Evolutionary conservation across 1,139 yeast genomes (phyloP).

Genomic region (Pichia sp.): DNA sequence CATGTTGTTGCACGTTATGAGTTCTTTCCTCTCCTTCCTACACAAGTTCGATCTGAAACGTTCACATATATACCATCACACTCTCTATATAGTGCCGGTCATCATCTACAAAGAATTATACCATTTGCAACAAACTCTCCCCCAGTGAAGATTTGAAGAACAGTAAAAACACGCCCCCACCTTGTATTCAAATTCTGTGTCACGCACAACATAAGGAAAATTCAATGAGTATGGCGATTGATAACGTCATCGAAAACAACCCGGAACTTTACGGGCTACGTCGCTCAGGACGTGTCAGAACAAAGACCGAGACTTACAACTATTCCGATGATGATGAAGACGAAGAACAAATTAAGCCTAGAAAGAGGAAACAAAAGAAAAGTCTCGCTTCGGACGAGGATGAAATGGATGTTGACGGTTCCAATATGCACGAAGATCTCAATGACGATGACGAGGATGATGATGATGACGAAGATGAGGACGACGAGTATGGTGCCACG

Average conservation of each 20-base stretch:
- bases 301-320: conserved; percentile 18
- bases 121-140: too few species aligned
- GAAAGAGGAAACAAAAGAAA: conserved; percentile 23
- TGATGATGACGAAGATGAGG: conserved; percentile 30
- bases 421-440: conserved; percentile 15
- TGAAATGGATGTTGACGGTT: conserved; percentile 19
- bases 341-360: conserved; percentile 18
- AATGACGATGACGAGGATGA: conserved; percentile 27
- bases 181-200: neutral
- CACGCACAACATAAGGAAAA: too few species aligned
- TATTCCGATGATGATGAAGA: conserved; percentile 23
- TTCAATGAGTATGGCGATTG: conserved; percentile 15
- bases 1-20: too few species aligned
- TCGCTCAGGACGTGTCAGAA: conserved; percentile 71
- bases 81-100: too few species aligned
- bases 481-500: conserved; percentile 15
- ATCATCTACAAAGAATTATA: too few species aligned
- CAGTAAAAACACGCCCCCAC: too few species aligned
- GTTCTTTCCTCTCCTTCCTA: too few species aligned
- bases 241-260: conserved; percentile 45
- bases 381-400: conserved; percentile 17
- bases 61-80: too few species aligned
- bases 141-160: too few species aligned
- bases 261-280: conserved; percentile 93
- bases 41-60: too few species aligned